Conservation (phyloP, 768 basidiomycete species). For the Gautieria morchelliformis region DNA sequence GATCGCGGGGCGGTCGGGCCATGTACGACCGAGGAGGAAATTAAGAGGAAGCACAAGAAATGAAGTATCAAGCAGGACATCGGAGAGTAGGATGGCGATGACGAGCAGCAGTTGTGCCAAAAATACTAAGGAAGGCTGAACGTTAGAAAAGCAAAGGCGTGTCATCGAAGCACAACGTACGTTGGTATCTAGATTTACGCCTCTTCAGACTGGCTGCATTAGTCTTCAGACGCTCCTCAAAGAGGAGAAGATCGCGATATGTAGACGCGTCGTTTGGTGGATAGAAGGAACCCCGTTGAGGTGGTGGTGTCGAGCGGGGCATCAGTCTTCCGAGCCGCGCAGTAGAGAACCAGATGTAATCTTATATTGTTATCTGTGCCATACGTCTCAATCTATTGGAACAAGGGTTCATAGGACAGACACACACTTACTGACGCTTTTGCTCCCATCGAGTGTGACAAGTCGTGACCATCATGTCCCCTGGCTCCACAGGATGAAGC, state of each 20-base stretch:
- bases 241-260: constrained; percentile 79
- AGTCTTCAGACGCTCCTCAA: constrained; percentile 94
- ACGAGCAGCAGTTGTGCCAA: constrained; percentile 56
- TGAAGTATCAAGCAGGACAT: constrained; percentile 63
- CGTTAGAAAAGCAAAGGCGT: constrained; percentile 9
- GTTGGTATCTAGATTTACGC: constrained; percentile 74
- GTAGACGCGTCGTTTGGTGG: constrained; percentile 72
- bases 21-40: constrained; percentile 34
- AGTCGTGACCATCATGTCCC: too few relatives aligned
- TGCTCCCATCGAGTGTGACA: too few relatives aligned
- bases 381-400: too few relatives aligned
- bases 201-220: constrained; percentile 75
- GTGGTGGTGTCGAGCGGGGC: constrained; percentile 15
- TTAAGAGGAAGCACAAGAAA: constrained; percentile 57
- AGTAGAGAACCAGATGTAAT: too few relatives aligned
- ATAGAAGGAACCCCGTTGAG: constrained; percentile 30
- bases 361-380: too few relatives aligned
- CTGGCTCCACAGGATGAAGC: too few relatives aligned
- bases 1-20: constrained; percentile 42
- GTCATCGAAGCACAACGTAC: constrained; percentile 32
- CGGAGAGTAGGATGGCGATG: constrained; percentile 64
- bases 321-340: background rate
- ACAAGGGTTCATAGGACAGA: too few relatives aligned
- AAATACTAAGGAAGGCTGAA: constrained; percentile 47
- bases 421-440: too few relatives aligned